Percentiles rank a stretch among this genome's conserved stretches.
phyloP scores from a whole-genome alignment of 75 land plant species.

The Gnetum montanum region DNA sequence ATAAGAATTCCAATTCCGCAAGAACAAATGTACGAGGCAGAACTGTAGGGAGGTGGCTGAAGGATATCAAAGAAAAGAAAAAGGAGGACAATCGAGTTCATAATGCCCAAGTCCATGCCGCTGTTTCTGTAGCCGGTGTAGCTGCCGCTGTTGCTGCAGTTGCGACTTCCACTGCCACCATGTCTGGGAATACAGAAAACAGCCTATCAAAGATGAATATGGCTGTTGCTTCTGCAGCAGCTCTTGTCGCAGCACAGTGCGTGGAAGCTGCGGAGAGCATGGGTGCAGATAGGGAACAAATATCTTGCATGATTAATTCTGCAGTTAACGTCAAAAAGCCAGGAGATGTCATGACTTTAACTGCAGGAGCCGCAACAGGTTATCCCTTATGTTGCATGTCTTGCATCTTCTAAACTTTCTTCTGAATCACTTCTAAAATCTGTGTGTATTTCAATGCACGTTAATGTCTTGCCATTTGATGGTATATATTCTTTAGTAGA shows the following conservation, averaged over 20 bases:
- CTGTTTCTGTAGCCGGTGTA: conserved; percentile 82
- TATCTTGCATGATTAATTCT: conserved; percentile 54
- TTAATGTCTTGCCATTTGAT: no score
- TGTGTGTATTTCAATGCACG: no score
- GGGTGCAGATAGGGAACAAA: conserved; percentile 76
- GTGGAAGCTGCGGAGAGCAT: conserved; percentile 75
- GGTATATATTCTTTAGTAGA: no score
- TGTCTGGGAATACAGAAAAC: conserved; percentile 9
- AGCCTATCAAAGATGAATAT: conserved; percentile 17
- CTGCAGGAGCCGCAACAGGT: conserved; percentile 94
- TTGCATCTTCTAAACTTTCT: no score
- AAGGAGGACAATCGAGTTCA: conserved; percentile 52
- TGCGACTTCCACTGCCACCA: conserved; percentile 31
- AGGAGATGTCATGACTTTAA: conserved; percentile 89
- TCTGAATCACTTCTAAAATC: no score
- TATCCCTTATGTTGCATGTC: no score
- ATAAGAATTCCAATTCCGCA: conserved; percentile 4
- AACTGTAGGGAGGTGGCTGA: conserved; percentile 58
- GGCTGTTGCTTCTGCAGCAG: conserved; percentile 80
- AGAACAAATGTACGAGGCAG: conserved; percentile 20
- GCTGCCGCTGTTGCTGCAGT: conserved; percentile 88
- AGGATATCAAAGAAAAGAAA: conserved; percentile 69
- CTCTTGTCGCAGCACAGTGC: conserved; percentile 86
- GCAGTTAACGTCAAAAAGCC: conserved; percentile 68
- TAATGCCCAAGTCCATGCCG: conserved; percentile 75